Evolutionary conservation across 2,329 filamentous ascomycete species (phyloP).

Genomic region (Neonectria sp.): DNA sequence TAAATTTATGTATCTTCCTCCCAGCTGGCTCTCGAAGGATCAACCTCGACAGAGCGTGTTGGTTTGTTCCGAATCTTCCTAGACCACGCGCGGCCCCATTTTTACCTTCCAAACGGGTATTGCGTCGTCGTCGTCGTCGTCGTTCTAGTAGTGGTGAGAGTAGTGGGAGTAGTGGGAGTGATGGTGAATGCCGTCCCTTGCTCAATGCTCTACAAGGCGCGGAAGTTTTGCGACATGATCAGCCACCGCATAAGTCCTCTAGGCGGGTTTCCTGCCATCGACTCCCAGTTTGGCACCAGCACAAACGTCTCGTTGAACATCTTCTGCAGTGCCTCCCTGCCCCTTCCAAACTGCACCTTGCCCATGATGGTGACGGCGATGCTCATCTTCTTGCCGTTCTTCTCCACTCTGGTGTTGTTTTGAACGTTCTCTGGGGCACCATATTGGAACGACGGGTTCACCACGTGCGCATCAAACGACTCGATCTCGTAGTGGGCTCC

Average conservation of each 20-base stretch:
- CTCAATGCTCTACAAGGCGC: constrained; percentile 60
- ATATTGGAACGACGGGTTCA: constrained; percentile 77
- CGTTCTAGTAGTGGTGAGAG: too few relatives aligned
- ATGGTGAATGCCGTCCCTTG: constrained; percentile 20
- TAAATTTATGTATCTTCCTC: constrained; percentile 23
- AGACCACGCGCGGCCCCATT: not conserved
- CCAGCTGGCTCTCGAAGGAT: not conserved
- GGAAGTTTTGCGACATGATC: constrained; percentile 81
- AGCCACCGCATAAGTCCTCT: constrained; percentile 73
- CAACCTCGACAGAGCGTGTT: not conserved
- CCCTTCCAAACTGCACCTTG: constrained; percentile 77
- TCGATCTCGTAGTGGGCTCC: constrained; percentile 79
- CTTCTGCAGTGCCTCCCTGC: constrained; percentile 73
- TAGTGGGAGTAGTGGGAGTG: not conserved
- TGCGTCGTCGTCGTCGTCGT: not conserved
- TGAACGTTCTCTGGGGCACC: constrained; percentile 66
- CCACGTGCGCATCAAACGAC: constrained; percentile 82
- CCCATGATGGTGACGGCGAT: constrained; percentile 83
- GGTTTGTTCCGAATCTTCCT: not conserved
- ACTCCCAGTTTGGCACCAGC: constrained; percentile 82
- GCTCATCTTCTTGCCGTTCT: constrained; percentile 73
- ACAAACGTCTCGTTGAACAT: constrained; percentile 87
- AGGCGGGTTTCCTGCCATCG: constrained; percentile 66
- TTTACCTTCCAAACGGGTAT: not conserved
- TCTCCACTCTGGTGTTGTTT: constrained; percentile 60